phyloP scores from a whole-genome alignment of 257 asterid species.

The Ocimum tenuiflorum region DNA sequence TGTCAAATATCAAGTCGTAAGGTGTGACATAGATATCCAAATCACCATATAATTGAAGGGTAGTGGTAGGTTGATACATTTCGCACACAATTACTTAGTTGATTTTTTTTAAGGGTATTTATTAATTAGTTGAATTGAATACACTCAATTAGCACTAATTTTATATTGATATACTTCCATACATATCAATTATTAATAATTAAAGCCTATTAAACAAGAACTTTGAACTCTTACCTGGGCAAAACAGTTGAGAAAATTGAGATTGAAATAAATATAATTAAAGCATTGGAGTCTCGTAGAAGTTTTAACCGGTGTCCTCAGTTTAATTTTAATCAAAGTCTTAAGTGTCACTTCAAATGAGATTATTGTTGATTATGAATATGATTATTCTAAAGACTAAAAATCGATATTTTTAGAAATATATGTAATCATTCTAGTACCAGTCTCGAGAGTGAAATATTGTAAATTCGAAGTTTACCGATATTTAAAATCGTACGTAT shows the following conservation, averaged over 20 bases:
- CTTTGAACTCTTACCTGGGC: slow-evolving; percentile 21
- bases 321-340: slow-evolving; percentile 17
- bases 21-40: slow-evolving; percentile 12
- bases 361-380: background rate
- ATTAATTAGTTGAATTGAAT: background rate
- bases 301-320: slow-evolving; percentile 20
- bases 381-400: background rate
- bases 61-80: slow-evolving; percentile 25
- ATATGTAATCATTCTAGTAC: too few relatives aligned
- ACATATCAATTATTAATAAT: background rate
- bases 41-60: slow-evolving; percentile 10
- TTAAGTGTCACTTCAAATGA: slow-evolving; percentile 21
- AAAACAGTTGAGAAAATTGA: slow-evolving; percentile 55
- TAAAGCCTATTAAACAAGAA: slow-evolving; percentile 5
- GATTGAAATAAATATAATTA: background rate
- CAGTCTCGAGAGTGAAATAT: too few relatives aligned
- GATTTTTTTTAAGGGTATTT: too few relatives aligned
- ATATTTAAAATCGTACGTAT: too few relatives aligned
- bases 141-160: slow-evolving; percentile 3
- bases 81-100: slow-evolving; percentile 19
- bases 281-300: slow-evolving; percentile 21
- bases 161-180: background rate
- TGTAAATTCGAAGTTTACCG: too few relatives aligned
- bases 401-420: too few relatives aligned
- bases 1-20: too few relatives aligned